A percentile compares a stretch with the other conserved stretches of the same genome.
Evolutionary conservation across 2,329 filamentous ascomycete species (phyloP).

Genomic region (Aureobasidium namibiae): DNA sequence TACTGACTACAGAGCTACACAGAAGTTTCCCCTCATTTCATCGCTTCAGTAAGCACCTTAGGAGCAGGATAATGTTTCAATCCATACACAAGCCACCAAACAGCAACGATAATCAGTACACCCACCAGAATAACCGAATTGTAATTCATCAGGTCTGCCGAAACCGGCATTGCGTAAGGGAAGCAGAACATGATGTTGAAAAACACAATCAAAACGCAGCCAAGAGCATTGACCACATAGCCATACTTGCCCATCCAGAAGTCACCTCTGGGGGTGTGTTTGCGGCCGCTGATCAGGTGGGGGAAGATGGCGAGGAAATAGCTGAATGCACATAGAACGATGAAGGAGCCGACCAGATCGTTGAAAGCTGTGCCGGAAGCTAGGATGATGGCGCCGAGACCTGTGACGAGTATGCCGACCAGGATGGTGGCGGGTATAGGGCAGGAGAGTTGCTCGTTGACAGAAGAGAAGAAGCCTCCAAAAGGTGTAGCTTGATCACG

Average conservation of each 20-base stretch:
- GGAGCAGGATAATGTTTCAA: slow-evolving; percentile 43
- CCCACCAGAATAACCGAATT: slow-evolving; percentile 48
- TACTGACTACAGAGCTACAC: not conserved
- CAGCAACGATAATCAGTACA: slow-evolving; percentile 36
- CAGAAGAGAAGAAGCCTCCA: slow-evolving; percentile 42
- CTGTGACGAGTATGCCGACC: slow-evolving; percentile 43
- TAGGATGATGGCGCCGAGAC: slow-evolving; percentile 27
- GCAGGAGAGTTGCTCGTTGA: slow-evolving; percentile 48
- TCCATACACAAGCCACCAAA: slow-evolving; percentile 46
- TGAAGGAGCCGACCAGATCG: slow-evolving; percentile 29
- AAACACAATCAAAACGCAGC: slow-evolving; percentile 27
- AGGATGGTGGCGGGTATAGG: slow-evolving; percentile 53
- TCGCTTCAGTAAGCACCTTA: slow-evolving; percentile 28
- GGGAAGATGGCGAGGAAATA: slow-evolving; percentile 30
- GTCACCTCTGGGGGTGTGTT: slow-evolving; percentile 24
- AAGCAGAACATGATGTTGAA: slow-evolving; percentile 32
- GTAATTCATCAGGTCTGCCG: slow-evolving; percentile 42
- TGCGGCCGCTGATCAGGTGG: slow-evolving; percentile 25
- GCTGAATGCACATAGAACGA: slow-evolving; percentile 27
- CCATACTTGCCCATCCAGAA: slow-evolving; percentile 29
- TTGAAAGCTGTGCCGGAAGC: slow-evolving; percentile 27
- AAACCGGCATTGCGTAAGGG: slow-evolving; percentile 36
- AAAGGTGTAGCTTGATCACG: slow-evolving; percentile 56
- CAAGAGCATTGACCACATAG: slow-evolving; percentile 24
- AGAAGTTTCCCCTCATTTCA: not conserved